Percentiles rank a stretch among this genome's conserved stretches.
Conservation (phyloP, 176 grass and related monocot species). For the Bolboschoenus planiculmis region DNA sequence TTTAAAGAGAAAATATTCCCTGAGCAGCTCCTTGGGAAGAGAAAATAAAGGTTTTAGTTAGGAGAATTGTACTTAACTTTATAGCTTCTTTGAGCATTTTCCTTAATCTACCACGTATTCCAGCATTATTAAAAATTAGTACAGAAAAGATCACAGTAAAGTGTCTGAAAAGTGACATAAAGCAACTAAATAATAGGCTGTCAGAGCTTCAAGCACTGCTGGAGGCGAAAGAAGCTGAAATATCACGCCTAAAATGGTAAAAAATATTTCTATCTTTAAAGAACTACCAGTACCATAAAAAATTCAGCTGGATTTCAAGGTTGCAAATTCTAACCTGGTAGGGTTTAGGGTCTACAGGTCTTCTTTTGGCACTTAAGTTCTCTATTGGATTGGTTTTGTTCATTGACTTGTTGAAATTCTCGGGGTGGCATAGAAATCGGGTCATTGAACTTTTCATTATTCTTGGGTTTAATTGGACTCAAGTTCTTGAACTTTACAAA, state of each 20-base stretch:
- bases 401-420: neutral
- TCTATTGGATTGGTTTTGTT: neutral
- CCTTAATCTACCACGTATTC: conserved; percentile 74
- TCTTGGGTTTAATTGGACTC: neutral
- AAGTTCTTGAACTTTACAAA: neutral
- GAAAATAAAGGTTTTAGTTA: neutral
- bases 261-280: neutral
- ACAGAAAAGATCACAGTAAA: conserved; percentile 85
- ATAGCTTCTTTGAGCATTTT: conserved; percentile 20
- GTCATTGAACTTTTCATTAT: neutral
- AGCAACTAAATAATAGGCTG: conserved; percentile 83
- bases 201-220: conserved; percentile 81
- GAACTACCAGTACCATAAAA: neutral
- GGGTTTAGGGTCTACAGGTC: neutral
- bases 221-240: conserved; percentile 75
- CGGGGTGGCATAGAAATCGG: neutral
- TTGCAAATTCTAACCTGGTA: neutral
- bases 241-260: conserved; percentile 69
- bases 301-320: neutral
- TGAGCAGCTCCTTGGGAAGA: neutral
- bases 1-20: neutral
- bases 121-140: conserved; percentile 83
- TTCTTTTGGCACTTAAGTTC: neutral
- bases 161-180: conserved; percentile 77
- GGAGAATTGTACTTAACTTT: neutral